Evolutionary conservation across 768 basidiomycete genomes (phyloP).

Genomic region (Obba rivulosa): DNA sequence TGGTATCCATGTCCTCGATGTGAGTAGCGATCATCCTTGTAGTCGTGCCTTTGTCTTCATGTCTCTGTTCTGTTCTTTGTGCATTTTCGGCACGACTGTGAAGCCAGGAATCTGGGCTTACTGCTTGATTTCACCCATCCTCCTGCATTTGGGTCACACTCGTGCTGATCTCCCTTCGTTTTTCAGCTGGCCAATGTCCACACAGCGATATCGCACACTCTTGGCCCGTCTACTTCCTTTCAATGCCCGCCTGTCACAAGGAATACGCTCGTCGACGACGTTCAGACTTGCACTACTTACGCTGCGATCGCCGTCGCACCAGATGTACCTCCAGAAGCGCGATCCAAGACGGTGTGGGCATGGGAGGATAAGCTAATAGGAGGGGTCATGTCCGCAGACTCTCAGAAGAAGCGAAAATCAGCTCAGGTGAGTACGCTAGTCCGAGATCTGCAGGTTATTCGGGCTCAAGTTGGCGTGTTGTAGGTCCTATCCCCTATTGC

Average conservation of each 20-base stretch:
- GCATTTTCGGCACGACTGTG: background rate
- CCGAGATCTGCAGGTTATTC: background rate
- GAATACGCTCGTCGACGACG: conserved; percentile 26
- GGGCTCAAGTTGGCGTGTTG: conserved; percentile 1
- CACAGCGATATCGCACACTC: conserved; percentile 61
- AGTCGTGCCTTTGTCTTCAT: background rate
- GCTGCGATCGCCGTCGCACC: conserved; percentile 45
- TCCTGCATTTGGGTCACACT: background rate
- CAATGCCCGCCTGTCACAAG: conserved; percentile 51
- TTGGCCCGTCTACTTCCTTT: conserved; percentile 62
- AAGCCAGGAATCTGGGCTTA: too few relatives aligned
- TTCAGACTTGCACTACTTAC: conserved; percentile 46
- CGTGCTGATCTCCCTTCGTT: background rate
- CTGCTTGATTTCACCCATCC: background rate
- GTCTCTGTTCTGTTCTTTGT: background rate
- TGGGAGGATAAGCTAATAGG: conserved; percentile 48
- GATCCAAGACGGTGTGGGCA: conserved; percentile 50
- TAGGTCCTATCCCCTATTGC: conserved; percentile 38
- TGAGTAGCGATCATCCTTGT: conserved; percentile 27
- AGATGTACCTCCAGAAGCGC: conserved; percentile 35
- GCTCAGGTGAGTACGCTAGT: conserved; percentile 37
- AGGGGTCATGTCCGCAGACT: conserved; percentile 16
- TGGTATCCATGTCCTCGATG: conserved; percentile 72
- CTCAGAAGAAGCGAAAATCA: conserved; percentile 35
- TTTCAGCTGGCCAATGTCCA: conserved; percentile 59